Percentiles rank a stretch among this genome's conserved stretches.
These are phyloP conservation scores for Setomelanomma holmii DNA, from an alignment of 2,329 filamentous ascomycete genomes.

Conservation along the genomic window DNA sequence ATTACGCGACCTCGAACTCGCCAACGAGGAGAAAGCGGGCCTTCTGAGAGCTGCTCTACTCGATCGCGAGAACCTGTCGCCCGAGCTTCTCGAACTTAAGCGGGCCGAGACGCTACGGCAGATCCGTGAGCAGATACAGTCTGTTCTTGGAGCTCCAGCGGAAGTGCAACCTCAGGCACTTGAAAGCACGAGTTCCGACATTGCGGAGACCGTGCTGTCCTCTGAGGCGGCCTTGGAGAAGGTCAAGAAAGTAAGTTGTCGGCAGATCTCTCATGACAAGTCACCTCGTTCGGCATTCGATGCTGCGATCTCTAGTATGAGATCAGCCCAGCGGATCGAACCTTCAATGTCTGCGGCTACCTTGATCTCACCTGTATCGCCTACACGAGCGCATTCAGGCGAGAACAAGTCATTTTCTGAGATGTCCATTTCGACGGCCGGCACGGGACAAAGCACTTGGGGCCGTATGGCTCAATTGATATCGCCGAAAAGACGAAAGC, in stretches of 20 bases:
- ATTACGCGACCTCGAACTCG: slow-evolving; percentile 43
- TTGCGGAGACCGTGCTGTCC: slow-evolving; percentile 43
- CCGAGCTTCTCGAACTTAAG: slow-evolving; percentile 42
- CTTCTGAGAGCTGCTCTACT: slow-evolving; percentile 43
- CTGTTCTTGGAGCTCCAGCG: slow-evolving; percentile 37
- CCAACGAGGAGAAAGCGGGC: slow-evolving; percentile 45
- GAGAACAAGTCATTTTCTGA: slow-evolving; percentile 30
- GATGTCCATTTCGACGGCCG: slow-evolving; percentile 27
- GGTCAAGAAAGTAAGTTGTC: slow-evolving; percentile 47
- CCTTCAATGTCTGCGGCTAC: slow-evolving; percentile 31
- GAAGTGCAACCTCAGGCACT: slow-evolving; percentile 42
- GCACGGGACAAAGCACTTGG: slow-evolving; percentile 35
- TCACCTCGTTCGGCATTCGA: slow-evolving; percentile 29
- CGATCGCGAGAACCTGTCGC: slow-evolving; percentile 40
- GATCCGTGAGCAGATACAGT: slow-evolving; percentile 42
- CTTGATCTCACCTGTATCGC: slow-evolving; percentile 24
- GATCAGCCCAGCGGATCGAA: slow-evolving; percentile 23
- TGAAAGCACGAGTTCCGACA: slow-evolving; percentile 41
- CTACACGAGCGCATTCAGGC: slow-evolving; percentile 7
- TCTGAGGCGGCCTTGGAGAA: slow-evolving; percentile 45
- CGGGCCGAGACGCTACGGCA: slow-evolving; percentile 41
- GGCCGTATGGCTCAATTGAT: slow-evolving; percentile 29
- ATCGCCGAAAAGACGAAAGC: slow-evolving; percentile 27
- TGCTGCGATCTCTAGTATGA: slow-evolving; percentile 27
- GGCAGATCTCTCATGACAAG: slow-evolving; percentile 32